Evolutionary conservation across 768 basidiomycete species (phyloP), one percentile per base, ranked within the genome.

Genomic region (Glaciozyma antarctica): DNA sequence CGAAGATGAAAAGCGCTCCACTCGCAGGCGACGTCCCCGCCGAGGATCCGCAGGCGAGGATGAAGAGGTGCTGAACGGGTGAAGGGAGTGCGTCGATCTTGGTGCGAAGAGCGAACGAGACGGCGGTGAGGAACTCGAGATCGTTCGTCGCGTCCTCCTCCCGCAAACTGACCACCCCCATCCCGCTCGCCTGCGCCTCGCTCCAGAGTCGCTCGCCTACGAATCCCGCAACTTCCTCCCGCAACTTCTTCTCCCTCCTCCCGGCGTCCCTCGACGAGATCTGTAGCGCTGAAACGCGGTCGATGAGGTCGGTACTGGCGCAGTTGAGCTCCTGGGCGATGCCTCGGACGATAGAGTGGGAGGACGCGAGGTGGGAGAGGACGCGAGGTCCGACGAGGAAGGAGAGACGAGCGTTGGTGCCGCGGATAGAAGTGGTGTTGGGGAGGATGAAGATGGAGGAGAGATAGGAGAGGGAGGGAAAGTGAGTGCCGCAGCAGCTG

Each of bases 401-500:
- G 77, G 85, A 88, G 7, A 93, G 81, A 30, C 89, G 84, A 28
- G 83, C 84, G 63, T 85, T 85, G 0, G 83, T 81, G 3, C 83
- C 81, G 21, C 79, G 78, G 12, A 85, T 81, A 15, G 83, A 77
- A 63, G 87, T 86, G 13, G 84, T 86, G 73, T 87, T 81, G 28
- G 87, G 84, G 51, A 86, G 75, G 52, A 88, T 76, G 78, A 88
- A 85, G 59, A 88, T 77, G 71, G 67, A 85, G 81, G 67, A 66
- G 3, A 77, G 68, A 41, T 65, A 64, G 0, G 77, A 68, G 57
- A 92, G 81, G 60, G 84, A 84, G 9, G 90, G 87, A 60, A 86
- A 81, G 75, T 95, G 92, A 21, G 90, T 89, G 16, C 88, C 87
- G 62, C 87, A 88, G 76, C 89, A 89, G 61, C 86, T 87, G 65